A percentile compares a stretch with the other conserved stretches of the same genome.
Conservation (phyloP, 345 rosid genomes). For the Adansonia digitata region DNA sequence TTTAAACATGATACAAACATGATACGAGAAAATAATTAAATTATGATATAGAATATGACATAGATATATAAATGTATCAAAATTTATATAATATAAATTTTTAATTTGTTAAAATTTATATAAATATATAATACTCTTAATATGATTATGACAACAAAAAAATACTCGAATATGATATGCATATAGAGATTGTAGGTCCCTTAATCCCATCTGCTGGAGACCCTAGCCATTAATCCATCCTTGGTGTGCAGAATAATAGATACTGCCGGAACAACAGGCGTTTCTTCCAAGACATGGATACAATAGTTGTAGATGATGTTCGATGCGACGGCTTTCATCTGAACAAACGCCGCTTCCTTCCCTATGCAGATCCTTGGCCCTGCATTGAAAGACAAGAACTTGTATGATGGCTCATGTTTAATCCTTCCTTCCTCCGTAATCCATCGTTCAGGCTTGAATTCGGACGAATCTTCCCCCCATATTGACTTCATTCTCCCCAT, state of each 20-base stretch:
- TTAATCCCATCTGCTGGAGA: not conserved
- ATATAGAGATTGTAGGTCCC: too few species aligned
- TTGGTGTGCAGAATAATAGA: not conserved
- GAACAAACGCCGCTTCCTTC: not conserved
- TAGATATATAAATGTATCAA: too few species aligned
- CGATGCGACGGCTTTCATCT: not conserved
- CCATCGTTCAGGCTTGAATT: conserved; percentile 4
- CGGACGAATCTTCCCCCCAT: not conserved
- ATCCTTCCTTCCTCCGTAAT: not conserved
- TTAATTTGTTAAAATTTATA: too few species aligned
- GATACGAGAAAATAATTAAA: too few species aligned
- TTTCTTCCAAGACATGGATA: not conserved
- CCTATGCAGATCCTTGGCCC: not conserved
- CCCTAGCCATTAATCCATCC: conserved; percentile 3
- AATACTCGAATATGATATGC: too few species aligned
- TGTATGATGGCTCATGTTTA: not conserved
- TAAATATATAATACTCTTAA: too few species aligned
- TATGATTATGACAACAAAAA: too few species aligned
- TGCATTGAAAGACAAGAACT: not conserved
- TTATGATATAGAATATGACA: too few species aligned
- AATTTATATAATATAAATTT: too few species aligned
- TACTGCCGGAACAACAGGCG: not conserved
- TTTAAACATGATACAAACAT: too few species aligned
- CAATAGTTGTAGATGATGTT: not conserved
- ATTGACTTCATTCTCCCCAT: conserved; percentile 1